A percentile compares a stretch with the other conserved stretches of the same genome.
phyloP scores from a whole-genome alignment of 495 filamentous ascomycete species.

The Neurospora discreta region DNA sequence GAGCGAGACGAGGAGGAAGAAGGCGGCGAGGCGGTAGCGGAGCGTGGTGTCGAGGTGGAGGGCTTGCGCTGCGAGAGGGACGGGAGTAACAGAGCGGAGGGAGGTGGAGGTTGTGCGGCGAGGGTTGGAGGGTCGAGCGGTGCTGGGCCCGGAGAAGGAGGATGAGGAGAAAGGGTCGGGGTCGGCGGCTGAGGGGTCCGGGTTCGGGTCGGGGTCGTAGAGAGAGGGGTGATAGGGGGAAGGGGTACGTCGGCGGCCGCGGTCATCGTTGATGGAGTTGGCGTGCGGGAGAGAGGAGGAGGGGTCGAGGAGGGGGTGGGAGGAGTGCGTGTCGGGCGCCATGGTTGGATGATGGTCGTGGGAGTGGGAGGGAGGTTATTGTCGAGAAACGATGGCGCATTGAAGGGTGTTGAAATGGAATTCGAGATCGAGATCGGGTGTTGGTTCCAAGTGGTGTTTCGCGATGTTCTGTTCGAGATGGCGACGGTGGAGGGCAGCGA shows the following conservation, averaged over 20 bases:
- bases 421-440: neutral
- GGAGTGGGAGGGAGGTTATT: neutral
- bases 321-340: slow-evolving; percentile 1
- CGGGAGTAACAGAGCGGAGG: slow-evolving; percentile 14
- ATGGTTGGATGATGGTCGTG: neutral
- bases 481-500: neutral
- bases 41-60: slow-evolving; percentile 48
- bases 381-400: neutral
- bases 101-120: slow-evolving; percentile 9
- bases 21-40: slow-evolving; percentile 76
- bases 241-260: neutral
- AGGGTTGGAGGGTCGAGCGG: slow-evolving; percentile 4
- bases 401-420: neutral
- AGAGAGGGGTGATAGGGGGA: neutral
- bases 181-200: neutral
- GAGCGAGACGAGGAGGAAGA: slow-evolving; percentile 71
- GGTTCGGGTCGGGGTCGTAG: neutral
- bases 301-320: slow-evolving; percentile 3
- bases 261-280: neutral
- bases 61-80: slow-evolving; percentile 26
- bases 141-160: neutral
- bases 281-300: neutral
- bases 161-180: neutral
- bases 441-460: neutral
- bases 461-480: neutral